These are phyloP conservation scores for Schwanniomyces etchellsii DNA, from an alignment of 1,139 yeast species.

Conservation along the genomic window DNA sequence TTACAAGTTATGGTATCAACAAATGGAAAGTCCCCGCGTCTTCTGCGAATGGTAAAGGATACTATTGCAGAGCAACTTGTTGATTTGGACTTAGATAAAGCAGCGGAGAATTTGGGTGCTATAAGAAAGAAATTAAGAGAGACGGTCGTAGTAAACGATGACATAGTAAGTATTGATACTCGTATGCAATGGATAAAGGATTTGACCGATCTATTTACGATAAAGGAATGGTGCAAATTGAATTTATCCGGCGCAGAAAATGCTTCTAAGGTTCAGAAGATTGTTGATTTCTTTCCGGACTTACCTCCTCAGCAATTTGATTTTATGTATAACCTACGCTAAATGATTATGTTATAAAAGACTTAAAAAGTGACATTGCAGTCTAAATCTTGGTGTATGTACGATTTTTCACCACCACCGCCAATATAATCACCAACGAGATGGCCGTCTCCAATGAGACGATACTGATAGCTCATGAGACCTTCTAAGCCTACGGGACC, in stretches of 20 bases:
- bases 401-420: conserved; percentile 83
- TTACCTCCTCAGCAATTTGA: conserved; percentile 36
- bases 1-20: conserved; percentile 81
- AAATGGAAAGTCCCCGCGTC: conserved; percentile 76
- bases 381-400: conserved; percentile 64
- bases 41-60: conserved; percentile 62
- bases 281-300: conserved; percentile 33
- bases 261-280: conserved; percentile 18
- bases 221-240: conserved; percentile 55
- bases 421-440: conserved; percentile 88
- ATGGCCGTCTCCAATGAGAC: conserved; percentile 86
- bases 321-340: conserved; percentile 2
- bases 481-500: conserved; percentile 99
- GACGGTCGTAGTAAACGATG: conserved; percentile 37
- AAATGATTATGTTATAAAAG: conserved; percentile 1
- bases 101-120: conserved; percentile 59
- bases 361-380: conserved; percentile 7
- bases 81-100: conserved; percentile 44
- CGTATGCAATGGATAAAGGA: conserved; percentile 72
- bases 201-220: conserved; percentile 56
- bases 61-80: conserved; percentile 44
- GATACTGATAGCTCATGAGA: conserved; percentile 90
- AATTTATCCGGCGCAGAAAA: conserved; percentile 10
- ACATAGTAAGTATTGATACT: conserved; percentile 46
- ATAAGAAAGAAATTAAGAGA: conserved; percentile 51